Evolutionary conservation across 2,329 filamentous ascomycete species (phyloP).

Genomic region (Neoarthrinium moseri): DNA sequence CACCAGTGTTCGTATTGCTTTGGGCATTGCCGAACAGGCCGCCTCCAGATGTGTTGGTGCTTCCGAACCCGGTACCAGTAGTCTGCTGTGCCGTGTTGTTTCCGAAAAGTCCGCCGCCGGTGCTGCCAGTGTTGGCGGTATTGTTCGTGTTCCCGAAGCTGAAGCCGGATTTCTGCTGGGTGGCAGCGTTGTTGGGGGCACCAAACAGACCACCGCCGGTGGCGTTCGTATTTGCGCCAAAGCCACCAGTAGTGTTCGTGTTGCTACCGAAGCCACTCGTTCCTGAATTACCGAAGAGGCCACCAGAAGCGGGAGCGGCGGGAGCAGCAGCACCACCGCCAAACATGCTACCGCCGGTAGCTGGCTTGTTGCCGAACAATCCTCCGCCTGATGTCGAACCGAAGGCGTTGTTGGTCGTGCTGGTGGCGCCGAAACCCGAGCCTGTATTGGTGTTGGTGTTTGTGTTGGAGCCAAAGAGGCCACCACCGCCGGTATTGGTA

Average conservation of each 20-base stretch:
- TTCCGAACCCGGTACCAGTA: constrained; percentile 14
- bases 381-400: constrained; percentile 20
- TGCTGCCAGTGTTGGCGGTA: constrained; percentile 14
- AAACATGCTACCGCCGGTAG: no score
- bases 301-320: constrained; percentile 22
- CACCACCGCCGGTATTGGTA: constrained; percentile 28
- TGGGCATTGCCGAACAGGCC: constrained; percentile 38
- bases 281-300: constrained; percentile 42
- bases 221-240: constrained; percentile 22
- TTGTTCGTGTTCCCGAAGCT: constrained; percentile 25
- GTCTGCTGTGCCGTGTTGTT: constrained; percentile 25
- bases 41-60: constrained; percentile 18
- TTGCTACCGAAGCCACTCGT: background rate
- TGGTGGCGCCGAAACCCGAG: constrained; percentile 33
- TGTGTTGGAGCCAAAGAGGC: constrained; percentile 26
- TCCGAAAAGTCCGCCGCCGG: constrained; percentile 23
- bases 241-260: constrained; percentile 18
- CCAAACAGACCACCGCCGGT: constrained; percentile 9
- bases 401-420: constrained; percentile 20
- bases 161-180: constrained; percentile 23
- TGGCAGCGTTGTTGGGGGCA: constrained; percentile 7
- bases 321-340: background rate
- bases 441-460: constrained; percentile 17
- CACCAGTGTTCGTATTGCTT: constrained; percentile 17
- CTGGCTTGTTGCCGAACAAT: constrained; percentile 42